Conservation (phyloP, 116 monocot genomes). For the Posidonia oceanica region DNA sequence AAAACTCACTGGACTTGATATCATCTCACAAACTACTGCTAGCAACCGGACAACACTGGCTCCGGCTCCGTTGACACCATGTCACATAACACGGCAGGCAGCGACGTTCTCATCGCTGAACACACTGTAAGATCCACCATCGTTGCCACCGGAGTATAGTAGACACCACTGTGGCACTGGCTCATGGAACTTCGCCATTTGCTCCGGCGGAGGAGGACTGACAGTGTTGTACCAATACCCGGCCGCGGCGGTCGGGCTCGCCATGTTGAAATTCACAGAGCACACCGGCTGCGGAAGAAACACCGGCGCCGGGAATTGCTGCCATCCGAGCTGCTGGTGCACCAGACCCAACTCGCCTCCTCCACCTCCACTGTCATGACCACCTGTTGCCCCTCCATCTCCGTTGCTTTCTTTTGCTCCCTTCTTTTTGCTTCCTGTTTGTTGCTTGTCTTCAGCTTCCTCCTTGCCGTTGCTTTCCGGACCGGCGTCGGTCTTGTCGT, state of each 20-base stretch:
- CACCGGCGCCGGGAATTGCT: not conserved
- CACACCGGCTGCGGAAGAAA: slow-evolving; percentile 1
- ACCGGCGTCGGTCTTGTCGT: not conserved
- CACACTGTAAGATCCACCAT: not conserved
- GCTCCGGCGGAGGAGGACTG: not conserved
- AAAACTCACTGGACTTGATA: too few species aligned
- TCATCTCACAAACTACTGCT: too few species aligned
- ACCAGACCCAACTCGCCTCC: not conserved
- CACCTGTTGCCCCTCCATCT: not conserved
- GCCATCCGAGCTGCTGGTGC: not conserved
- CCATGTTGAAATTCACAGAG: slow-evolving; percentile 6
- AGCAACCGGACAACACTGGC: too few species aligned
- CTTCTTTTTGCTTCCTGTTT: slow-evolving; percentile 7
- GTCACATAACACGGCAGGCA: slow-evolving; percentile 44
- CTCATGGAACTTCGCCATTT: not conserved
- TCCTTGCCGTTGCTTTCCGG: not conserved
- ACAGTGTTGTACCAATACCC: not conserved
- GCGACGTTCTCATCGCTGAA: slow-evolving; percentile 51
- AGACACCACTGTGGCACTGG: not conserved
- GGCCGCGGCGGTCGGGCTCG: not conserved
- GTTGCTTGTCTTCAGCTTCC: not conserved
- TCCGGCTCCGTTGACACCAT: too few species aligned
- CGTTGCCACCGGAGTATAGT: not conserved
- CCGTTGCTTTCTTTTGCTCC: slow-evolving; percentile 2
- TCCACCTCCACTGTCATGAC: not conserved